phyloP scores from a whole-genome alignment of 345 rosid genomes.

The Eutrema heterophyllum region DNA sequence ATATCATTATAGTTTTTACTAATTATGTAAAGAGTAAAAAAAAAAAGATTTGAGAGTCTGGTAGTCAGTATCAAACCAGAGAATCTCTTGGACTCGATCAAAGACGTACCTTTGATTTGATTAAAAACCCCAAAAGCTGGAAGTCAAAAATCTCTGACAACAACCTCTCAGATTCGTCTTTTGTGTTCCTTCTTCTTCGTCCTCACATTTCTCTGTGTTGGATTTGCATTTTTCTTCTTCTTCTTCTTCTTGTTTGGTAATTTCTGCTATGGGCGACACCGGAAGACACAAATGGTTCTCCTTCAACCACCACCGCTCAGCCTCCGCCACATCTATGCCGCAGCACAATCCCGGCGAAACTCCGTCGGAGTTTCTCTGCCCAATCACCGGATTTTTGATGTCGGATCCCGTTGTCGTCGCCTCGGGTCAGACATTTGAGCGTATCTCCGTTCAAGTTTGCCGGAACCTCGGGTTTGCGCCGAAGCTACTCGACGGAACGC shows the following conservation, averaged over 20 bases:
- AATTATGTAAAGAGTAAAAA: neutral
- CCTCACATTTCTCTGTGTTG: neutral
- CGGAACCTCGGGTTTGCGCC: slow-evolving; percentile 48
- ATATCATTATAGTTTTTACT: neutral
- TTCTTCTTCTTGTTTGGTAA: neutral
- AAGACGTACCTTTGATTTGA: neutral
- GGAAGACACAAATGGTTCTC: slow-evolving; percentile 63
- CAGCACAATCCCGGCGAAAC: slow-evolving; percentile 27
- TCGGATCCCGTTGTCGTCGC: slow-evolving; percentile 78
- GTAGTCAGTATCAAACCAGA: slow-evolving; percentile 5
- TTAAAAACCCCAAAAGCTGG: neutral
- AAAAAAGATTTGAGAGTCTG: neutral
- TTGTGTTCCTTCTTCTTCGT: slow-evolving; percentile 2
- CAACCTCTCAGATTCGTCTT: neutral
- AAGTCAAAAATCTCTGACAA: slow-evolving; percentile 24
- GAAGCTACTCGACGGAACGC: slow-evolving; percentile 39
- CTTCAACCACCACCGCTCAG: slow-evolving; percentile 41
- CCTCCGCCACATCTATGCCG: slow-evolving; percentile 20
- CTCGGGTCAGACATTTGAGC: slow-evolving; percentile 82
- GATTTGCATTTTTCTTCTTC: neutral
- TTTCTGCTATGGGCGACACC: slow-evolving; percentile 45
- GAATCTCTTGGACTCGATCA: slow-evolving; percentile 17
- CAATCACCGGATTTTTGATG: slow-evolving; percentile 59
- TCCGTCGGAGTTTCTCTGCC: slow-evolving; percentile 64
- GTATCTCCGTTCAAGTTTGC: slow-evolving; percentile 65